These are phyloP conservation scores for Russula olivacea DNA, from an alignment of 768 basidiomycete species.

Conservation along the genomic window DNA sequence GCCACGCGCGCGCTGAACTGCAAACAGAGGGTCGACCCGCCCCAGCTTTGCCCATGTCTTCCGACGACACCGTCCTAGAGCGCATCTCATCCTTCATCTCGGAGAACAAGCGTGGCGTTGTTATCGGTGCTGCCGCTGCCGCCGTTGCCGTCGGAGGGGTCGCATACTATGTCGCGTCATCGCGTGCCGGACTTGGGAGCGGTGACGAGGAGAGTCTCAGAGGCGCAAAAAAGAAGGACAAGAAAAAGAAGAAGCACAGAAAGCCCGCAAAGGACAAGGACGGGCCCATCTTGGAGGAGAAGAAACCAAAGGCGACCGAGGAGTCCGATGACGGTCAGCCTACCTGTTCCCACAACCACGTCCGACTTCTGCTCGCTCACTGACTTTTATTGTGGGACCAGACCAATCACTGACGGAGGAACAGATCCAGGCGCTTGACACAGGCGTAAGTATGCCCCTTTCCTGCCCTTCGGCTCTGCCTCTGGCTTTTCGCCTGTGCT, in stretches of 20 bases:
- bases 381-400: conserved; percentile 29
- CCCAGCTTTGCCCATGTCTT: conserved; percentile 28
- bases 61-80: conserved; percentile 42
- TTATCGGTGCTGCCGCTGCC: conserved; percentile 68
- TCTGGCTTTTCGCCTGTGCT: background rate
- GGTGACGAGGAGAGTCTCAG: conserved; percentile 22
- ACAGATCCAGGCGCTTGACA: conserved; percentile 51
- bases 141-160: conserved; percentile 65
- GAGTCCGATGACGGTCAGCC: conserved; percentile 29
- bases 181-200: conserved; percentile 34
- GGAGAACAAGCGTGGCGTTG: conserved; percentile 72
- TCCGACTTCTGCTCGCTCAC: conserved; percentile 12
- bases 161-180: conserved; percentile 68
- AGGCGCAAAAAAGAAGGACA: conserved; percentile 44
- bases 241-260: conserved; percentile 43
- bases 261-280: conserved; percentile 52
- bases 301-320: conserved; percentile 39
- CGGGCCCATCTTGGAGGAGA: conserved; percentile 79
- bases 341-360: background rate
- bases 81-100: conserved; percentile 63
- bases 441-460: conserved; percentile 41
- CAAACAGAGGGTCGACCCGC: background rate
- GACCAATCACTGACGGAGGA: conserved; percentile 44
- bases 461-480: background rate
- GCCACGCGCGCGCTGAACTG: background rate